Evolutionary conservation across 2,329 filamentous ascomycete species (phyloP), one percentile per base, ranked within the genome.

Genomic region (Penicillium sclerotiorum): DNA sequence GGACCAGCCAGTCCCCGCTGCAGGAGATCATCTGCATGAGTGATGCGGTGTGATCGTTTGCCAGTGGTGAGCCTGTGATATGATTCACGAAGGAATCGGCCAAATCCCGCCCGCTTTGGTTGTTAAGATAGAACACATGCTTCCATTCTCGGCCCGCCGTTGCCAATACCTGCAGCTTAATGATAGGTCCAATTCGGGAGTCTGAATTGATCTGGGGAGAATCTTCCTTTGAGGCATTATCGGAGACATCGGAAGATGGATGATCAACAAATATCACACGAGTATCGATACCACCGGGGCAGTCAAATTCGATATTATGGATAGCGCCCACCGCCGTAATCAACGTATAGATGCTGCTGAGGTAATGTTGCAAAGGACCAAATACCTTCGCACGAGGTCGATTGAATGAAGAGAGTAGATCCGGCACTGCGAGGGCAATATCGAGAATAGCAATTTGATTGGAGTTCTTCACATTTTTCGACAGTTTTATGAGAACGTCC

Each of bases 281-380:
- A 1, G 83, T 80, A 70, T 96, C 90, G 13, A 96, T 81, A 20
- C 89, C 87, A 38, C 85, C 84, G 0, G 83, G 79, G 28, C 83
- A 82, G 75, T 82, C 77, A 71, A 89, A 67, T 70, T 89, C 73
- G 69, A 86, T 73, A 74, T 74, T 75, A 40, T 82, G 75, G 57
- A 84, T 79, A 11, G 85, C 82, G 55, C 87, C 90, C n/a, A 90
- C 77, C 38, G 85, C 75, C 27, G 87, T 87, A 48, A 94, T 76
- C 42, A 96, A 79, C 61, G 85, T 85, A 77, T 97, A 97, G 20
- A 95, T 67, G 21, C 82, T 82, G 2, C 88, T 88, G 18, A 96
- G 73, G 5, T 93, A 77, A n/a, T 80, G 77, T 69, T 96, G 90
- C 0, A 85, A 81, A n/a, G 79, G 73, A 27, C 78, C 66, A 80